A percentile compares a stretch with the other conserved stretches of the same genome.
These are phyloP conservation scores for Tinospora cordifolia DNA, from an alignment of 164 flowering plant genomes.

Conservation along the genomic window DNA sequence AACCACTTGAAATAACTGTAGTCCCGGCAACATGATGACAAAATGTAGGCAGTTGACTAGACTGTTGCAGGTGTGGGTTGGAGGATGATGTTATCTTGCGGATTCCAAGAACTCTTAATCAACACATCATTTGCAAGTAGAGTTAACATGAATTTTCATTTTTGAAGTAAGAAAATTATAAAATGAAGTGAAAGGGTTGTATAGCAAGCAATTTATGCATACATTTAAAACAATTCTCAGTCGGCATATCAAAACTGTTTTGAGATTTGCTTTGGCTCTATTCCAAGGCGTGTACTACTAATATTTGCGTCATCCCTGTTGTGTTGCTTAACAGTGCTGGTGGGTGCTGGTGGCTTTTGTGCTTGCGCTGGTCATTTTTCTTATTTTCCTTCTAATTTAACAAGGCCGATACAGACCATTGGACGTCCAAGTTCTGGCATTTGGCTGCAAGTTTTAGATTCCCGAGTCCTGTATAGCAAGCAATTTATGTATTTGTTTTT, in stretches of 20 bases:
- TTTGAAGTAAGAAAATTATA: background rate
- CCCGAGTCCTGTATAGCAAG: background rate
- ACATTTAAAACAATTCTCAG: background rate
- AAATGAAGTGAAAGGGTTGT: too few relatives aligned
- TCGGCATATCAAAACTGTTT: background rate
- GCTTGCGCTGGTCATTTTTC: conserved; percentile 32
- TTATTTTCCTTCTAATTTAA: conserved; percentile 29
- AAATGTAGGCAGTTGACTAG: too few relatives aligned
- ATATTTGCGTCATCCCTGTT: background rate
- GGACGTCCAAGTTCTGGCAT: background rate
- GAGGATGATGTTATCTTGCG: too few relatives aligned
- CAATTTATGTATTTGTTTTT: background rate
- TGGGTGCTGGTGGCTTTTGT: conserved; percentile 44
- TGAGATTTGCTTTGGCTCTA: background rate
- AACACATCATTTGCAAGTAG: background rate
- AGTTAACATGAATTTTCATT: background rate
- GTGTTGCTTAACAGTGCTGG: conserved; percentile 48
- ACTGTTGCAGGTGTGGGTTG: too few relatives aligned
- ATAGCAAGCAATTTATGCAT: too few relatives aligned
- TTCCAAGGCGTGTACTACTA: background rate
- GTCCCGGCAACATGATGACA: too few relatives aligned
- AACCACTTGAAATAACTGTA: too few relatives aligned
- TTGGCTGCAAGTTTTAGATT: background rate
- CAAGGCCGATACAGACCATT: background rate
- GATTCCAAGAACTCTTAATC: too few relatives aligned